phyloP scores from a whole-genome alignment of 768 basidiomycete genomes.

The Megacollybia marginata region DNA sequence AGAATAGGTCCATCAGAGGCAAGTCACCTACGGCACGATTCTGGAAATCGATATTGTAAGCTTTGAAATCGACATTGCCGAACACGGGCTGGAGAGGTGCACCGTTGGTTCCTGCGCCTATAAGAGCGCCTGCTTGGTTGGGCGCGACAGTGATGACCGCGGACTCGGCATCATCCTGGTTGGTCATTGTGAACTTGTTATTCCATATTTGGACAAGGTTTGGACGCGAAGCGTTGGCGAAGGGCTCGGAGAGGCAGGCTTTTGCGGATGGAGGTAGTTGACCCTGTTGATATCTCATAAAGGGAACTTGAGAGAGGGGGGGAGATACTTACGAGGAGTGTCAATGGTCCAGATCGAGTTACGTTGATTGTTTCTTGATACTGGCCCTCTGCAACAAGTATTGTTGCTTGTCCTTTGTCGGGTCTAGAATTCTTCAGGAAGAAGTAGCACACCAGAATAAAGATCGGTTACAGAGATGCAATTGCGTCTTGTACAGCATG shows the following conservation, averaged over 20 bases:
- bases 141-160: constrained; percentile 54
- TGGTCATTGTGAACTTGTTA: constrained; percentile 31
- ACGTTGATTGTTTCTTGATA: constrained; percentile 58
- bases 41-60: constrained; percentile 61
- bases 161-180: constrained; percentile 49
- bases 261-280: constrained; percentile 34
- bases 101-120: constrained; percentile 53
- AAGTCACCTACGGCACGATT: constrained; percentile 49
- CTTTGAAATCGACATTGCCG: constrained; percentile 52
- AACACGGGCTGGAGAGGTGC: constrained; percentile 44
- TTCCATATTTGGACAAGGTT: constrained; percentile 51
- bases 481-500: constrained; percentile 49
- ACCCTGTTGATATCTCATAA: constrained; percentile 26
- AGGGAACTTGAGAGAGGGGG: background rate
- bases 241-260: constrained; percentile 22
- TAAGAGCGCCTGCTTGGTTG: constrained; percentile 46
- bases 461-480: constrained; percentile 38
- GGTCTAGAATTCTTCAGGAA: constrained; percentile 25
- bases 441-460: background rate
- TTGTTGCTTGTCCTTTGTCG: constrained; percentile 28
- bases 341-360: constrained; percentile 44
- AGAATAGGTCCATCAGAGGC: background rate
- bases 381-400: constrained; percentile 51
- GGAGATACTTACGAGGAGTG: constrained; percentile 37
- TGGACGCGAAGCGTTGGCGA: constrained; percentile 34